A percentile compares a stretch with the other conserved stretches of the same genome.
Evolutionary conservation across 2,329 filamentous ascomycete species (phyloP).

Genomic region (Aspergillus latus): DNA sequence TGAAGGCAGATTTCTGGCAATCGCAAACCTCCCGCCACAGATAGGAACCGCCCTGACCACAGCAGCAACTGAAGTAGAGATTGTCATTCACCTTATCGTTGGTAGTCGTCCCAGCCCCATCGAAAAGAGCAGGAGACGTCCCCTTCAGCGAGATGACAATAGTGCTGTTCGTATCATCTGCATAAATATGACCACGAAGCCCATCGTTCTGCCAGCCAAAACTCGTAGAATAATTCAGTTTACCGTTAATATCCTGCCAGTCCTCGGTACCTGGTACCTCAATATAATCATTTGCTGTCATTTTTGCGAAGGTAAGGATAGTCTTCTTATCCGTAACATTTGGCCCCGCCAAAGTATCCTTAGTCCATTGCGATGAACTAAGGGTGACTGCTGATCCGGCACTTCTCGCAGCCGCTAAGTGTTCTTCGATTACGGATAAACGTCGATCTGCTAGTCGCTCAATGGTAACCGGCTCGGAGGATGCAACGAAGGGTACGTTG

Average conservation of each 20-base stretch:
- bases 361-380: constrained; percentile 74
- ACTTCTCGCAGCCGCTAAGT: constrained; percentile 70
- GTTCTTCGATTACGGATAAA: constrained; percentile 71
- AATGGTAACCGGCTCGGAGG: constrained; percentile 67
- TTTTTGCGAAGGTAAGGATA: constrained; percentile 77
- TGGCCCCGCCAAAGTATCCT: constrained; percentile 75
- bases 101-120: constrained; percentile 93
- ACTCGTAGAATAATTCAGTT: constrained; percentile 81
- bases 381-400: constrained; percentile 67
- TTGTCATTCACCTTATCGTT: constrained; percentile 99
- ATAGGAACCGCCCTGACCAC: constrained; percentile 86
- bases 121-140: constrained; percentile 85
- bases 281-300: constrained; percentile 89
- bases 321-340: constrained; percentile 84
- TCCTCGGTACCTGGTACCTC: constrained; percentile 68
- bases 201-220: constrained; percentile 94
- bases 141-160: constrained; percentile 92
- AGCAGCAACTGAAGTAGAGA: constrained; percentile 96
- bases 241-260: constrained; percentile 77
- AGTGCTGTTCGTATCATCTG: constrained; percentile 80
- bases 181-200: constrained; percentile 87
- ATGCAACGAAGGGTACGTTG: constrained; percentile 57
- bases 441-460: constrained; percentile 78
- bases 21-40: constrained; percentile 92
- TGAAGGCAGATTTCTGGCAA: constrained; percentile 82